Conservation (phyloP, 805 yeast species). For the Metschnikowia continentalis region DNA sequence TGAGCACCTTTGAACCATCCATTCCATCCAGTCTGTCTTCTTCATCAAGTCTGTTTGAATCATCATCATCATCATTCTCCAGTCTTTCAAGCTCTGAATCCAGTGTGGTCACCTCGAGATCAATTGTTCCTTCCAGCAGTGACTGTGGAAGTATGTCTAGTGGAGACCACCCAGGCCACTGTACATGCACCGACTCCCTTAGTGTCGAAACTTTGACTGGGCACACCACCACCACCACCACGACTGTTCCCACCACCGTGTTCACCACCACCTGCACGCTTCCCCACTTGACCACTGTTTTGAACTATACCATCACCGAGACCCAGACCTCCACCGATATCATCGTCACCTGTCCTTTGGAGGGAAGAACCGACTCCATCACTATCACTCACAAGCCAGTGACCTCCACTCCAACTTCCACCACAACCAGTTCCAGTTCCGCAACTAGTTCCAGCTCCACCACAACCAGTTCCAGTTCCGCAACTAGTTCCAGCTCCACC, state of each 20-base stretch:
- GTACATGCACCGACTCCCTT: not conserved
- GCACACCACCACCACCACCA: not conserved
- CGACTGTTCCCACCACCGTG: not conserved
- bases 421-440: not conserved
- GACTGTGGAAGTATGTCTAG: not conserved
- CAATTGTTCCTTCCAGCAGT: too few relatives aligned
- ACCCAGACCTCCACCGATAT: conserved; percentile 1
- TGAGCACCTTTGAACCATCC: too few relatives aligned
- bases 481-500: not conserved
- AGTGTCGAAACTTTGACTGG: not conserved
- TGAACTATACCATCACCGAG: conserved; percentile 5
- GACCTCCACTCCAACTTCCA: not conserved
- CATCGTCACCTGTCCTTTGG: conserved; percentile 1
- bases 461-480: not conserved
- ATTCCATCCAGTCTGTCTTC: too few relatives aligned
- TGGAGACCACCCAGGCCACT: not conserved
- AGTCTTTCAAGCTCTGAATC: too few relatives aligned
- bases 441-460: not conserved
- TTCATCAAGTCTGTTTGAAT: too few relatives aligned
- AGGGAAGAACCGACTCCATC: conserved; percentile 1
- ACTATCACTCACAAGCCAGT: conserved; percentile 1
- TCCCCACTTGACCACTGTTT: conserved; percentile 5
- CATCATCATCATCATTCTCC: not conserved
- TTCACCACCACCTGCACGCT: conserved; percentile 9
- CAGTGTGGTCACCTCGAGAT: too few relatives aligned